Conservation (phyloP, 2,329 filamentous ascomycete genomes). For the Cordyceps militaris region DNA sequence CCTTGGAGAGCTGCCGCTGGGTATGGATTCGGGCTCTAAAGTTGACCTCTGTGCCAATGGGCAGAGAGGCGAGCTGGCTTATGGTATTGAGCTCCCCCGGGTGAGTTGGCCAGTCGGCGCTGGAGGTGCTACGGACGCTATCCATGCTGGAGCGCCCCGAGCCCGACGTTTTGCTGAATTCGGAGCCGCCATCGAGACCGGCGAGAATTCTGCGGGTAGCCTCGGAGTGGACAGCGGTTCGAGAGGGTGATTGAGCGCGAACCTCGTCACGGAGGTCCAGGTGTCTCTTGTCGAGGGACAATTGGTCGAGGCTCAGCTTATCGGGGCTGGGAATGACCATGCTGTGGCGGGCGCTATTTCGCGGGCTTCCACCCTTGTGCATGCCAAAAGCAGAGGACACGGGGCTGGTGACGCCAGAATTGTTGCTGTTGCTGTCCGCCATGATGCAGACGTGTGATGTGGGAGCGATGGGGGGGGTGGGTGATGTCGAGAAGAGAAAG, state of each 20-base stretch:
- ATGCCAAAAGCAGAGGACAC: slow-evolving; percentile 14
- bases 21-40: slow-evolving; percentile 45
- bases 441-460: background rate
- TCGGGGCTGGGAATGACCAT: slow-evolving; percentile 2
- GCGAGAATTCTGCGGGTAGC: slow-evolving; percentile 13
- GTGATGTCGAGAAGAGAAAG: background rate
- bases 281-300: slow-evolving; percentile 10
- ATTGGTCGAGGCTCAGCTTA: slow-evolving; percentile 9
- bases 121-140: slow-evolving; percentile 29
- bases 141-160: slow-evolving; percentile 19
- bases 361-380: slow-evolving; percentile 8
- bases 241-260: background rate
- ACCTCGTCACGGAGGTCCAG: slow-evolving; percentile 9
- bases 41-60: slow-evolving; percentile 33
- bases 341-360: background rate
- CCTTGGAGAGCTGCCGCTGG: slow-evolving; percentile 71
- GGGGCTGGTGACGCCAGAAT: slow-evolving; percentile 8
- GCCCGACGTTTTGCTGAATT: slow-evolving; percentile 5
- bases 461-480: background rate
- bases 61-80: slow-evolving; percentile 29
- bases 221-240: slow-evolving; percentile 9
- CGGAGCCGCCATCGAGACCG: slow-evolving; percentile 11
- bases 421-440: slow-evolving; percentile 5
- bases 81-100: slow-evolving; percentile 34
- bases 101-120: slow-evolving; percentile 32